Evolutionary conservation across 1,284 basidiomycete species (phyloP).

Genomic region (Sporisorium iseilematis-ciliati): DNA sequence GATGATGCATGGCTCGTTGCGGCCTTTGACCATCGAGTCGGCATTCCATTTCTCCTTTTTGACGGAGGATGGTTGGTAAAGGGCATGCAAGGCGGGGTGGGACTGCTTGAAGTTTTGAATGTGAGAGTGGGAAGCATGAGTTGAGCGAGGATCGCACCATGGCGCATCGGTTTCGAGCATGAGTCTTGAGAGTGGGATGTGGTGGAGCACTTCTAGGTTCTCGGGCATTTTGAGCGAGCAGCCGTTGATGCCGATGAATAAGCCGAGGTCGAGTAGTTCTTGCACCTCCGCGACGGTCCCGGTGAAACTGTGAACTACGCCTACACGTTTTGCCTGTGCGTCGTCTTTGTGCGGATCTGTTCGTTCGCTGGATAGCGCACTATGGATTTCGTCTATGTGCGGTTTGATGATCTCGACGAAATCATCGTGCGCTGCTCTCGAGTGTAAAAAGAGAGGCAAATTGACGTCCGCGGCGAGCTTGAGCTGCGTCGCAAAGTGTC

Average conservation of each 20-base stretch:
- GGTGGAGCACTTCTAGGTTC: slow-evolving; percentile 76
- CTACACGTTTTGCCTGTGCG: slow-evolving; percentile 32
- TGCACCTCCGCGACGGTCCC: slow-evolving; percentile 78
- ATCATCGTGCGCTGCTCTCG: slow-evolving; percentile 76
- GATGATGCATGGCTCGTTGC: slow-evolving; percentile 83
- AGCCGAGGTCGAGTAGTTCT: slow-evolving; percentile 75
- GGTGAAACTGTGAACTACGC: slow-evolving; percentile 88
- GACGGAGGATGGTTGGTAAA: slow-evolving; percentile 75
- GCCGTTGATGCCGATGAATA: slow-evolving; percentile 79
- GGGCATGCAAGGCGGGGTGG: slow-evolving; percentile 71
- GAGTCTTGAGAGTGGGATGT: slow-evolving; percentile 77
- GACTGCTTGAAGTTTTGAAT: slow-evolving; percentile 73
- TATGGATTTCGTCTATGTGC: slow-evolving; percentile 26
- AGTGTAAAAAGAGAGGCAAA: slow-evolving; percentile 87
- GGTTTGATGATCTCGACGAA: slow-evolving; percentile 76
- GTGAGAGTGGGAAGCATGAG: slow-evolving; percentile 78
- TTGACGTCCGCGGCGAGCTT: slow-evolving; percentile 78
- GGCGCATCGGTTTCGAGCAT: slow-evolving; percentile 79
- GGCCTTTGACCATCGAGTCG: slow-evolving; percentile 80
- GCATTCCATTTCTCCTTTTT: slow-evolving; percentile 78
- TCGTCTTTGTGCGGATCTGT: slow-evolving; percentile 15
- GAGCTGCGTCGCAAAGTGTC: slow-evolving; percentile 80
- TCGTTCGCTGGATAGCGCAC: background rate
- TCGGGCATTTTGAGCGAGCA: slow-evolving; percentile 85
- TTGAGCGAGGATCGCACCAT: slow-evolving; percentile 84